Conservation (phyloP, 1,284 basidiomycete genomes). For the Tausonia pullulans region DNA sequence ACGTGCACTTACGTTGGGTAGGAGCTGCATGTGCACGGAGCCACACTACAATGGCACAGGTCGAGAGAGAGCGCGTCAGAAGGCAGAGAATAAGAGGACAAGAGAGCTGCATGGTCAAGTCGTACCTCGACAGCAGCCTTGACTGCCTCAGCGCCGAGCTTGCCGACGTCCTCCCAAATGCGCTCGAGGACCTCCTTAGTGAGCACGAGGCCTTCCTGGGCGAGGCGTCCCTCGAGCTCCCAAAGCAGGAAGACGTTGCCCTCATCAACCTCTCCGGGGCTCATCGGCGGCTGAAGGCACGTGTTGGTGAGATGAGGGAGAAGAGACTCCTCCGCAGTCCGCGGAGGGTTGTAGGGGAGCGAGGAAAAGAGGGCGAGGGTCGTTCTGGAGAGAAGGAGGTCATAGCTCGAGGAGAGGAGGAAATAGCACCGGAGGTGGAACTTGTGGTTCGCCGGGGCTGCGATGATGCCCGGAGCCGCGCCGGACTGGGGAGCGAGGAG, state of each 20-base stretch:
- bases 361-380: constrained; percentile 44
- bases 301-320: constrained; percentile 88
- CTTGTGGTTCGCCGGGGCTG: constrained; percentile 36
- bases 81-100: too few species aligned
- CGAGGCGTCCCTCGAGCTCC: constrained; percentile 56
- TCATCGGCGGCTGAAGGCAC: constrained; percentile 54
- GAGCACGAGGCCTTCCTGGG: constrained; percentile 33
- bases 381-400: constrained; percentile 65
- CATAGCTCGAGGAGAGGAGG: constrained; percentile 66
- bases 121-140: constrained; percentile 57
- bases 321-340: constrained; percentile 33
- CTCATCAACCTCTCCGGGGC: constrained; percentile 40
- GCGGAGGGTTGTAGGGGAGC: constrained; percentile 10
- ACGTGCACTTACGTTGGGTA: constrained; percentile 85
- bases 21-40: constrained; percentile 43
- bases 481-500: constrained; percentile 52
- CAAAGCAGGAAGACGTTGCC: constrained; percentile 56
- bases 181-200: constrained; percentile 44
- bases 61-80: too few species aligned
- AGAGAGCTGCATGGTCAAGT: too few species aligned
- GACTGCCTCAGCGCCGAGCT: constrained; percentile 67
- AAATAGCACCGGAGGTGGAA: constrained; percentile 95
- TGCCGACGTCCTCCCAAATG: constrained; percentile 53
- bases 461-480: constrained; percentile 19
- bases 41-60: constrained; percentile 36